A percentile compares a stretch with the other conserved stretches of the same genome.
Conservation (phyloP, 495 filamentous ascomycete genomes). For the Penicillium tannophilum region DNA sequence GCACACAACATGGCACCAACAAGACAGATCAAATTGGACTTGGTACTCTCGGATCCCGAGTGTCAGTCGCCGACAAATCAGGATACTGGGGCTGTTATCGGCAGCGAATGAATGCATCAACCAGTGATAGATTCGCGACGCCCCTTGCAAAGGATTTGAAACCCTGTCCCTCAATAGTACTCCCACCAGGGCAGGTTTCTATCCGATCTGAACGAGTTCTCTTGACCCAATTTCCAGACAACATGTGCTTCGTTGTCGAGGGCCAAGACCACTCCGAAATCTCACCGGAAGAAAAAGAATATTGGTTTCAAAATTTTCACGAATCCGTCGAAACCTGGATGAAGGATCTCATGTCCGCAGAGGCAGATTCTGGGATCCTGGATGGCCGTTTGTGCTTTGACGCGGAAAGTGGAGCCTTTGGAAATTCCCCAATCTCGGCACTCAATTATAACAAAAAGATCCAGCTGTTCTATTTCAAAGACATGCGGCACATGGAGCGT, state of each 20-base stretch:
- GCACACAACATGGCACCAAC: slow-evolving; percentile 27
- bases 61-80: slow-evolving; percentile 20
- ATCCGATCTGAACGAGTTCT: slow-evolving; percentile 21
- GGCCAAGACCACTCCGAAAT: slow-evolving; percentile 31
- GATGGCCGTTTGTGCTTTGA: slow-evolving; percentile 23
- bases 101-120: slow-evolving; percentile 19
- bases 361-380: slow-evolving; percentile 23
- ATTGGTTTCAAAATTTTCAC: slow-evolving; percentile 29
- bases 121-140: slow-evolving; percentile 4
- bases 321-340: slow-evolving; percentile 24
- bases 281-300: slow-evolving; percentile 16
- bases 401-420: slow-evolving; percentile 11
- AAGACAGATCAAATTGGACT: slow-evolving; percentile 12
- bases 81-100: slow-evolving; percentile 38
- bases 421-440: neutral
- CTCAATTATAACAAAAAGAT: slow-evolving; percentile 28
- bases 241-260: slow-evolving; percentile 33
- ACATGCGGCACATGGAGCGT: slow-evolving; percentile 29
- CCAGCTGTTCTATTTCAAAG: slow-evolving; percentile 34
- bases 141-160: neutral
- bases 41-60: slow-evolving; percentile 22
- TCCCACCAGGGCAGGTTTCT: no score
- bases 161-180: neutral
- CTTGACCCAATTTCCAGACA: slow-evolving; percentile 26
- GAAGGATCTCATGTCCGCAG: slow-evolving; percentile 19